phyloP scores from a whole-genome alignment of 305 asterid genomes.

The Solanum chacoense region DNA sequence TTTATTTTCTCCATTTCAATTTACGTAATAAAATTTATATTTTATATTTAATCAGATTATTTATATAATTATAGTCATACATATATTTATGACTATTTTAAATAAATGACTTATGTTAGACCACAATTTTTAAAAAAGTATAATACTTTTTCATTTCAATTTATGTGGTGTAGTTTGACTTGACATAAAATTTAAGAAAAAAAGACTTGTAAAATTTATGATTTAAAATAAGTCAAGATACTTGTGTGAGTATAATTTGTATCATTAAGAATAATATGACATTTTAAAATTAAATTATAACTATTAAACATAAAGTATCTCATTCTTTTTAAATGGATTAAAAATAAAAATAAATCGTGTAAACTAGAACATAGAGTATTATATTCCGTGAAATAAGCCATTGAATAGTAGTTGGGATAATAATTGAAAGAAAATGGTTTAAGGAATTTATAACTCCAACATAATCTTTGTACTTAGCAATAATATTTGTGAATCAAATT shows the following conservation, averaged over 20 bases:
- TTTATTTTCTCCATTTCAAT: neutral
- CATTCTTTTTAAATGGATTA: neutral
- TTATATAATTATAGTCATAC: neutral
- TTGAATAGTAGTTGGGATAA: neutral
- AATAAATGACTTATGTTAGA: neutral
- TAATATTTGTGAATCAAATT: neutral
- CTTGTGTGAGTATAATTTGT: neutral
- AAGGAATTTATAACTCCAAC: neutral
- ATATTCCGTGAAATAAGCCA: neutral
- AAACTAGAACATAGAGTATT: neutral
- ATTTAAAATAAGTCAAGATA: neutral
- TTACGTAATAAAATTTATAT: neutral
- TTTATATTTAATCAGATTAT: neutral
- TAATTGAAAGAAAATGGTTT: neutral
- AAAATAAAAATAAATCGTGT: too few relatives aligned
- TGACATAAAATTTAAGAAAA: neutral
- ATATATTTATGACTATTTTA: neutral
- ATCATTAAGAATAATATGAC: neutral
- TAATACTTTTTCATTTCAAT: neutral
- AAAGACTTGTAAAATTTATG: neutral
- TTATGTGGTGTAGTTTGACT: neutral
- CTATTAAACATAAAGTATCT: neutral
- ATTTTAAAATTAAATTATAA: neutral
- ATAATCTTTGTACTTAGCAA: neutral
- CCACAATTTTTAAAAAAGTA: neutral